Conservation (phyloP, 169 alveolate genomes). For the Plasmodium cynomolgi region DNA sequence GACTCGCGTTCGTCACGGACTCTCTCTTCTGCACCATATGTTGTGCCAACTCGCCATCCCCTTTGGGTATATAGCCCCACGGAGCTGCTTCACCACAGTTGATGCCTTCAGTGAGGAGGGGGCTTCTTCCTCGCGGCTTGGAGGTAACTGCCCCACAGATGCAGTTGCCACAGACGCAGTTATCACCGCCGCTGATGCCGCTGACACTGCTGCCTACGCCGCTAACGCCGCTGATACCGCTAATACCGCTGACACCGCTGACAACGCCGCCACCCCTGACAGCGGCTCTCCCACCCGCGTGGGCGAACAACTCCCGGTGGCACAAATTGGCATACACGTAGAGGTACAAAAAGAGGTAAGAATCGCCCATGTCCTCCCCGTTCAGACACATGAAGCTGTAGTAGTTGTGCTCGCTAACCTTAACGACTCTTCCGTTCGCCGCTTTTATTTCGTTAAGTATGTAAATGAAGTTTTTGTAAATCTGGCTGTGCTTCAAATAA, state of each 20-base stretch:
- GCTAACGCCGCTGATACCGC: background rate
- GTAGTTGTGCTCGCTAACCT: slow-evolving; percentile 29
- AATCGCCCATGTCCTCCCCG: slow-evolving; percentile 31
- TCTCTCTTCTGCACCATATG: background rate
- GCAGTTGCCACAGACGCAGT: background rate
- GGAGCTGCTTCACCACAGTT: background rate
- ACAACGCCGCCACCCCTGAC: background rate
- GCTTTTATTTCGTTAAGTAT: slow-evolving; percentile 45
- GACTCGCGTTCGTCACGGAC: background rate
- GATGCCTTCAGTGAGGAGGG: background rate
- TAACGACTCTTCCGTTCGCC: slow-evolving; percentile 25
- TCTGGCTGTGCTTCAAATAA: slow-evolving; percentile 48
- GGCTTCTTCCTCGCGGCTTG: background rate
- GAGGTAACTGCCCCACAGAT: background rate
- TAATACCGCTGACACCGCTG: background rate
- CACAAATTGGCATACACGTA: slow-evolving; percentile 41
- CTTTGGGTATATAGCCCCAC: background rate
- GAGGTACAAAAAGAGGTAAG: slow-evolving; percentile 53
- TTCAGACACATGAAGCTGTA: slow-evolving; percentile 49
- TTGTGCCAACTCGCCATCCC: background rate
- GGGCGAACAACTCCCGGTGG: background rate
- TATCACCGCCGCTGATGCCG: background rate
- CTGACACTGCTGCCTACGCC: background rate
- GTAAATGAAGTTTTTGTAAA: slow-evolving; percentile 56
- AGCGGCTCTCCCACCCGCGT: background rate